Evolutionary conservation across 108 stramenopile species (phyloP).

Genomic region (Ochromonas danica): DNA sequence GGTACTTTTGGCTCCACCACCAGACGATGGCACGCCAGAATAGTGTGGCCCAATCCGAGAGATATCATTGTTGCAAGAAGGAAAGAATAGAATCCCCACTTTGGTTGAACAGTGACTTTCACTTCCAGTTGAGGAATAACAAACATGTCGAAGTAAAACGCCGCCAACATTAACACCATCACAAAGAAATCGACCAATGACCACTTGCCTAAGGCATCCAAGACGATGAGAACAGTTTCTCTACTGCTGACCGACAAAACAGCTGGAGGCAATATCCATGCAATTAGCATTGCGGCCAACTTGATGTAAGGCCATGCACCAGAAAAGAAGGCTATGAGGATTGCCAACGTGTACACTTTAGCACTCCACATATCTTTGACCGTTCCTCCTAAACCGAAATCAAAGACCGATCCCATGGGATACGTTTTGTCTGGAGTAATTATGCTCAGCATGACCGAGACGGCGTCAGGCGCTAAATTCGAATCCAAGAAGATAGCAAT

Average conservation of each 20-base stretch:
- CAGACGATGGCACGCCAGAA: slow-evolving; percentile 72
- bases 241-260: slow-evolving; percentile 43
- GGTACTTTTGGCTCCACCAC: slow-evolving; percentile 23
- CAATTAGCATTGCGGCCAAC: slow-evolving; percentile 66
- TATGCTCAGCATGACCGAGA: not conserved
- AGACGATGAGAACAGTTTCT: slow-evolving; percentile 65
- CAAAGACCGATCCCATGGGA: not conserved
- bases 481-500: slow-evolving; percentile 27
- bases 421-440: not conserved
- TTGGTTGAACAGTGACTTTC: slow-evolving; percentile 33
- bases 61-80: slow-evolving; percentile 76
- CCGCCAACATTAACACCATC: slow-evolving; percentile 78
- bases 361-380: slow-evolving; percentile 75
- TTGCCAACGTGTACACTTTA: slow-evolving; percentile 74
- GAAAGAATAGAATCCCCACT: slow-evolving; percentile 77
- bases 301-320: slow-evolving; percentile 89
- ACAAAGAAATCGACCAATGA: slow-evolving; percentile 85
- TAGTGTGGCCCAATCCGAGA: slow-evolving; percentile 69
- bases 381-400: slow-evolving; percentile 63
- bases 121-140: slow-evolving; percentile 61
- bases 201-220: slow-evolving; percentile 84
- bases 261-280: slow-evolving; percentile 63
- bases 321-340: slow-evolving; percentile 75
- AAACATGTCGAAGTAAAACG: slow-evolving; percentile 77
- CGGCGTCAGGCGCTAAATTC: slow-evolving; percentile 22